phyloP scores from a whole-genome alignment of 768 basidiomycete species.

The Rhodotorula babjevae region DNA sequence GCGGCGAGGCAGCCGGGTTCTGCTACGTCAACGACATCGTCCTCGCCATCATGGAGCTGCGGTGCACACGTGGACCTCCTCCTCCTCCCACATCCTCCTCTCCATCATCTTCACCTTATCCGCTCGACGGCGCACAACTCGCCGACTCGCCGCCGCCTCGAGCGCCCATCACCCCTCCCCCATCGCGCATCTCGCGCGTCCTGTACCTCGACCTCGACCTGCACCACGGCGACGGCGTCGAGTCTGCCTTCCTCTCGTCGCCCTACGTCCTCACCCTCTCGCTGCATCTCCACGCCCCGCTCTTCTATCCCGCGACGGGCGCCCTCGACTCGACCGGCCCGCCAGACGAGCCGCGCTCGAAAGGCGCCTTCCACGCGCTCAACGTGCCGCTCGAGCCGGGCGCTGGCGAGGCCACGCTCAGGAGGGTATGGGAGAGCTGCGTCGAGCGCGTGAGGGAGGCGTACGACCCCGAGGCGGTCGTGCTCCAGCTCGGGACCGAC shows the following conservation, averaged over 20 bases:
- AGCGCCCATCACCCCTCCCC: neutral
- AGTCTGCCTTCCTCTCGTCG: slow-evolving; percentile 48
- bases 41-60: slow-evolving; percentile 70
- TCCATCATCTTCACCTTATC: neutral
- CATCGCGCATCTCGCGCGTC: slow-evolving; percentile 51
- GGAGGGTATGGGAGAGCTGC: slow-evolving; percentile 57
- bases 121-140: no score
- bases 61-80: slow-evolving; percentile 40
- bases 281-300: slow-evolving; percentile 72
- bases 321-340: slow-evolving; percentile 42
- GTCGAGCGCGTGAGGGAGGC: slow-evolving; percentile 60
- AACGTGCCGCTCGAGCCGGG: slow-evolving; percentile 73
- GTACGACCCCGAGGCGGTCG: slow-evolving; percentile 70
- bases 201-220: slow-evolving; percentile 92
- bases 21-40: slow-evolving; percentile 92
- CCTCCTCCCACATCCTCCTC: neutral
- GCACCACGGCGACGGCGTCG: slow-evolving; percentile 72
- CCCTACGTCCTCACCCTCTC: slow-evolving; percentile 60
- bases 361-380: slow-evolving; percentile 64
- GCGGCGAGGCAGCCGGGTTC: slow-evolving; percentile 74
- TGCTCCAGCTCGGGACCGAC: slow-evolving; percentile 83
- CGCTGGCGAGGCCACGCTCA: slow-evolving; percentile 57
- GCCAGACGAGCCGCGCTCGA: slow-evolving; percentile 38
- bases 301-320: slow-evolving; percentile 71
- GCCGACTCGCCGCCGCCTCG: slow-evolving; percentile 43